phyloP scores from a whole-genome alignment of 179 eudicot species.

The Camellia oleifera region DNA sequence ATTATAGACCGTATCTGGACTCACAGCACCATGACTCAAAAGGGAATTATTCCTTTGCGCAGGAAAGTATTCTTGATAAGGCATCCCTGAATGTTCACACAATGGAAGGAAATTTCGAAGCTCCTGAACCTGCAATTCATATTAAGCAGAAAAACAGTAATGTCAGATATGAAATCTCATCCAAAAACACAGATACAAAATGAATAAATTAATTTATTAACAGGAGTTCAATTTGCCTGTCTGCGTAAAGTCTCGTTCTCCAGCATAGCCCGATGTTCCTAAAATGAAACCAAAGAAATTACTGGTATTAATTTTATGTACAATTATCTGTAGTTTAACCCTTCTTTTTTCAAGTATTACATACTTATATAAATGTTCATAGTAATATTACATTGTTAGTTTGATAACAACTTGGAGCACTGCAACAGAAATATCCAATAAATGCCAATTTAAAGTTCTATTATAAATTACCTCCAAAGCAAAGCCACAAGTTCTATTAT shows the following conservation, averaged over 20 bases:
- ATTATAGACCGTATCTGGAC: slow-evolving; percentile 32
- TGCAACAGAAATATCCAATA: not conserved
- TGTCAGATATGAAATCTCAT: not conserved
- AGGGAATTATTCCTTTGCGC: slow-evolving; percentile 24
- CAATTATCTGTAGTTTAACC: not conserved
- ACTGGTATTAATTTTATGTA: not conserved
- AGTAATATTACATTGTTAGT: not conserved
- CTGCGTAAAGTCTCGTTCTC: slow-evolving; percentile 63
- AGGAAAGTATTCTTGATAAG: slow-evolving; percentile 38
- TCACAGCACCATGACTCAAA: slow-evolving; percentile 25
- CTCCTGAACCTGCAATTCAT: slow-evolving; percentile 48
- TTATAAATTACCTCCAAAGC: too few relatives aligned
- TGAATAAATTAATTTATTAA: not conserved
- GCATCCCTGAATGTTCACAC: slow-evolving; percentile 28
- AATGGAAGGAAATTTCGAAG: slow-evolving; percentile 39
- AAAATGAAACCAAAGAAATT: slow-evolving; percentile 3
- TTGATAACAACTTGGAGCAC: not conserved
- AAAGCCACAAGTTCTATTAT: too few relatives aligned
- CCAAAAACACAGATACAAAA: not conserved
- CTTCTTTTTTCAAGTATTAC: not conserved
- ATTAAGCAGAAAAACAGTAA: not conserved
- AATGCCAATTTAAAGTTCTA: too few relatives aligned
- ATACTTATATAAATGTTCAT: not conserved
- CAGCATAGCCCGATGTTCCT: slow-evolving; percentile 62
- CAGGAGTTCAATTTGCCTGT: slow-evolving; percentile 38